Percentiles rank a stretch among this genome's conserved stretches.
phyloP scores from a whole-genome alignment of 2,329 filamentous ascomycete species.

The Venturiaceae sp. region DNA sequence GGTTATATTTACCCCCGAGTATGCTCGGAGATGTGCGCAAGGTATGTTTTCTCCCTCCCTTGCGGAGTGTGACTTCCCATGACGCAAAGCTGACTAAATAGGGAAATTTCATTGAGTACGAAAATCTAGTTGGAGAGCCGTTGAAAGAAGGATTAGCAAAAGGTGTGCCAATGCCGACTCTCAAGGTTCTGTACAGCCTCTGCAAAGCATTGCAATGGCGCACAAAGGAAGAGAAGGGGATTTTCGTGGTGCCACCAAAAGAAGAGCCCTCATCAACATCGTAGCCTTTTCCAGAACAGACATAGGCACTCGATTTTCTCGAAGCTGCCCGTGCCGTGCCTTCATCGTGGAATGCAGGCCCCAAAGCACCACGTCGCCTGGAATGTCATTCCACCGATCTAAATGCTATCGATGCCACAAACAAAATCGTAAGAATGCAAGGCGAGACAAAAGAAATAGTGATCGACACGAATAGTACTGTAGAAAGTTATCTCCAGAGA shows the following conservation, averaged over 20 bases:
- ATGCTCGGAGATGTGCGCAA: conserved; percentile 46
- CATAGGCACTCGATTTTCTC: no score
- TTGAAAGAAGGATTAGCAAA: conserved; percentile 38
- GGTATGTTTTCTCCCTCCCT: conserved; percentile 12
- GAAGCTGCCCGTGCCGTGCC: no score
- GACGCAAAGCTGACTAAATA: conserved; percentile 10
- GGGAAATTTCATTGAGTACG: conserved; percentile 47
- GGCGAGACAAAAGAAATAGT: no score
- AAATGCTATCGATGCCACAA: no score
- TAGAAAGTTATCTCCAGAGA: no score
- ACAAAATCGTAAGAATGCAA: no score
- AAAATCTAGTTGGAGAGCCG: conserved; percentile 49
- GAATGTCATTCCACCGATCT: no score
- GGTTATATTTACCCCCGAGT: conserved; percentile 40
- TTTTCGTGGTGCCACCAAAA: conserved; percentile 12
- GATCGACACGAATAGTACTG: no score
- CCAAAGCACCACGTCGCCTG: no score
- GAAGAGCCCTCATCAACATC: neutral
- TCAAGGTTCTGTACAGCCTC: conserved; percentile 39
- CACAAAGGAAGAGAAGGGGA: conserved; percentile 34
- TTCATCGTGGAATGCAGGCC: no score
- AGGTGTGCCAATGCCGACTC: conserved; percentile 41
- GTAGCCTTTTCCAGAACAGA: no score
- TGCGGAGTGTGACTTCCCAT: no score
- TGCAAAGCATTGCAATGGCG: conserved; percentile 39